phyloP scores from a whole-genome alignment of 1,284 basidiomycete species.

The Vanrija sp. region DNA sequence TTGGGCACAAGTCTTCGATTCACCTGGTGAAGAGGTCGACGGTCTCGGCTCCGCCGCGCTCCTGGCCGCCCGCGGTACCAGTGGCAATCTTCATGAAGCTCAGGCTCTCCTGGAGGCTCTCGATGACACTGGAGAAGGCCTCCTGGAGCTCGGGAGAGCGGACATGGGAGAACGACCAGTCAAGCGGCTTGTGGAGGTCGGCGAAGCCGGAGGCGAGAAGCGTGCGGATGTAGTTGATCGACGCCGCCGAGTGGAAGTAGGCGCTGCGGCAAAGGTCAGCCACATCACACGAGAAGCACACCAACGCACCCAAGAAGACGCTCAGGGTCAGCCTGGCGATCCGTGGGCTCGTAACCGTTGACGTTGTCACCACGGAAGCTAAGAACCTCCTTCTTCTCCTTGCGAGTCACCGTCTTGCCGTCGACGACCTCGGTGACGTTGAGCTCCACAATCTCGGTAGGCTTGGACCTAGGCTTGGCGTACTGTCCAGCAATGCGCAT shows the following conservation, averaged over 20 bases:
- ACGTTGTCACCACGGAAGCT: constrained; percentile 84
- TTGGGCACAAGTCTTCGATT: constrained; percentile 13
- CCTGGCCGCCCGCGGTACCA: constrained; percentile 58
- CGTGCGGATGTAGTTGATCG: constrained; percentile 86
- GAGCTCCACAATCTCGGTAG: constrained; percentile 66
- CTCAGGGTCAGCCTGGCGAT: constrained; percentile 81
- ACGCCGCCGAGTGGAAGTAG: constrained; percentile 93
- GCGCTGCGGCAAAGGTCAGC: constrained; percentile 55
- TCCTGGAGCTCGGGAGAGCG: constrained; percentile 68
- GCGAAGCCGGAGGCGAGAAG: constrained; percentile 89
- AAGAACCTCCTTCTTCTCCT: constrained; percentile 42
- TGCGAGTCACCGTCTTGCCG: constrained; percentile 31
- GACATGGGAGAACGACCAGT: constrained; percentile 91
- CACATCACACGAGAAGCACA: not conserved
- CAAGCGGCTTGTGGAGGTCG: constrained; percentile 79
- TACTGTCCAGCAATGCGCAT: constrained; percentile 94
- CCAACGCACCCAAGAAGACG: constrained; percentile 59
- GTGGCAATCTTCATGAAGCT: constrained; percentile 78
- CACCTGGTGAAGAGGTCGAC: constrained; percentile 93
- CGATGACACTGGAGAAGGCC: constrained; percentile 81
- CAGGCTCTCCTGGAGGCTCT: constrained; percentile 80
- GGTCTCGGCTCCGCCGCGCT: constrained; percentile 70
- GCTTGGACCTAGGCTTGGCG: constrained; percentile 88
- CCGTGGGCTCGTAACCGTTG: constrained; percentile 68
- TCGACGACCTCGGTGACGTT: constrained; percentile 52